Evolutionary conservation across 2,329 filamentous ascomycete species (phyloP), one percentile per base, ranked within the genome.

Genomic region (Cladophialophora yegresii): DNA sequence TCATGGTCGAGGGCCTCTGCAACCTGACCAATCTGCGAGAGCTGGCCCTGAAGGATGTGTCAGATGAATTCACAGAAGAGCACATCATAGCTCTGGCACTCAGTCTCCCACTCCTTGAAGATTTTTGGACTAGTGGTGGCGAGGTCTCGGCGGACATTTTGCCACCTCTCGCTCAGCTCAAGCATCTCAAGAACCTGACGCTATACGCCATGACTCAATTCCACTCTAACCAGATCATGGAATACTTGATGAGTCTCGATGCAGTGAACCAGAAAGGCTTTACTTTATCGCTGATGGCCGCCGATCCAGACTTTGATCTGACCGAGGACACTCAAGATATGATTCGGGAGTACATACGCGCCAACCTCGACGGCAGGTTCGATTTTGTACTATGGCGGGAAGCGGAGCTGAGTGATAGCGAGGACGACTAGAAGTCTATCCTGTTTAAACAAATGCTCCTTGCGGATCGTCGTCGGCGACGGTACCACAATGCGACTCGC

Each of bases 141-240:
- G 67, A 68, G 23, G 73, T 76, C n/a, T 70, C 72, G 23, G 72
- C 73, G 40, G 66, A 70, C 5, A 67, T 75, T 20, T 72, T 77
- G 33, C 60, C 68, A n/a, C 54, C 68, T 22, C 65, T 77, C 3
- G 66, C 70, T n/a, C 71, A 71, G 16, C 69, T 77, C 28, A 69
- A 68, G 26, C 68, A 68, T 22, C 54, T 72, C 32, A 70, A 65
- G 62, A 70, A 68, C 33, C 70, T 77, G 22, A 69, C 67, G 7
- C 70, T 77, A 32, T 72, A 74, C 58, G 75, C 73, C 23, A 62
- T 72, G 55, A 76, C 72, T n/a, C 69, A 73, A n/a, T 77, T 77
- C 62, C 73, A 70, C 22, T 67, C 69, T 3, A 64, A 72, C 33
- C 72, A 69, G 12, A 74, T 77, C 22, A 63, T 76, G 45, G 70